These are phyloP conservation scores for Trifolium subterraneum DNA, from an alignment of 306 rosid genomes.

Conservation along the genomic window DNA sequence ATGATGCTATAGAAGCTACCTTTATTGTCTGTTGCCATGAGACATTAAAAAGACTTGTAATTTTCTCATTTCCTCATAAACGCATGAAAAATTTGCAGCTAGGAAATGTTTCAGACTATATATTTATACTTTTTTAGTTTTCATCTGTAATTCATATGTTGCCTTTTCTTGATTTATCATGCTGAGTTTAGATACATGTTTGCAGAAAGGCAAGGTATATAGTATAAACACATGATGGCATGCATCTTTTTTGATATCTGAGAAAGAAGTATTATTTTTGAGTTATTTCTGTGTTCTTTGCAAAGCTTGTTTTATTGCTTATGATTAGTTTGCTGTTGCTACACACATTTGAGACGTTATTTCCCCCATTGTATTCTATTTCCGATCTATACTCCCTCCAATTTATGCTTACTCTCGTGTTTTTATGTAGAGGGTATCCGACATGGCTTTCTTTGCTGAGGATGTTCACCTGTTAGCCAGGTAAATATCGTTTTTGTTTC, in stretches of 20 bases:
- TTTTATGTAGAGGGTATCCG: constrained; percentile 67
- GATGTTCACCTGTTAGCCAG: constrained; percentile 81
- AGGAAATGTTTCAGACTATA: constrained; percentile 7
- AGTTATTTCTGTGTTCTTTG: constrained; percentile 33
- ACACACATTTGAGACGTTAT: constrained; percentile 27
- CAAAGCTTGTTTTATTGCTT: background rate
- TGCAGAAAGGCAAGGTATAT: constrained; percentile 23
- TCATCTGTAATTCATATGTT: background rate
- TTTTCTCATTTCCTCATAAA: constrained; percentile 12
- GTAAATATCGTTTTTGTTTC: constrained; percentile 46
- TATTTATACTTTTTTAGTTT: constrained; percentile 1
- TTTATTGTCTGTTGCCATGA: constrained; percentile 28
- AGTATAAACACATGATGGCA: background rate
- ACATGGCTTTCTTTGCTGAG: constrained; percentile 79
- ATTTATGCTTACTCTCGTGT: constrained; percentile 14
- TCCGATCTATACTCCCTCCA: constrained; percentile 16
- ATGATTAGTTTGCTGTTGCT: constrained; percentile 18
- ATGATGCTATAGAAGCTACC: background rate
- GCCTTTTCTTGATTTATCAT: constrained; percentile 33
- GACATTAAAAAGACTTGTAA: background rate
- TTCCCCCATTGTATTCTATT: background rate
- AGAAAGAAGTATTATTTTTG: constrained; percentile 4
- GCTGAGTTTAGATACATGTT: constrained; percentile 28
- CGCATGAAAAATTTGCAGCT: constrained; percentile 19
- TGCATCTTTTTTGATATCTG: constrained; percentile 1